A percentile compares a stretch with the other conserved stretches of the same genome.
These are phyloP conservation scores for Dactylonectria estremocensis DNA, from an alignment of 2,329 filamentous ascomycete genomes.

Conservation along the genomic window DNA sequence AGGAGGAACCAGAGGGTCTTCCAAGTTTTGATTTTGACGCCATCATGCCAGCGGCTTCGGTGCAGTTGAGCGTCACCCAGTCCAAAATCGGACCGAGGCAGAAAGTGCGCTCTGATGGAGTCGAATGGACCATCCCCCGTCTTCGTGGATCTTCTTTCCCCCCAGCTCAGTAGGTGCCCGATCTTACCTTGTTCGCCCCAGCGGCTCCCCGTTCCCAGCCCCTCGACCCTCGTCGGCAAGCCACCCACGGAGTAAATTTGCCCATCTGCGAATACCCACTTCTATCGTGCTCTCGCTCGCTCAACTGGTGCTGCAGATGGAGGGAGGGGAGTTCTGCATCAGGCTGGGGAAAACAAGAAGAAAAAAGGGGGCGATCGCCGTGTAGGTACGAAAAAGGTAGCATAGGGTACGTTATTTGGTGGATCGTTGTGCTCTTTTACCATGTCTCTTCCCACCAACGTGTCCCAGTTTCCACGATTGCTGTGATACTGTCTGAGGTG, in stretches of 20 bases:
- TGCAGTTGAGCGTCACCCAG: not conserved
- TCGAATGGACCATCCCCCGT: slow-evolving; percentile 8
- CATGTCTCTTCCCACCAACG: slow-evolving; percentile 17
- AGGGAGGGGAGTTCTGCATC: slow-evolving; percentile 12
- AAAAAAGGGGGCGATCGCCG: not conserved
- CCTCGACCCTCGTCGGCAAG: slow-evolving; percentile 43
- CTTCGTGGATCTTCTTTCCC: slow-evolving; percentile 25
- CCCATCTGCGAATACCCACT: slow-evolving; percentile 33
- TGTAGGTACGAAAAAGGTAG: slow-evolving; percentile 3
- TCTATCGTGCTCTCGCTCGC: slow-evolving; percentile 21
- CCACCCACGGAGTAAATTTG: slow-evolving; percentile 43
- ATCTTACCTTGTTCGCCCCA: slow-evolving; percentile 21
- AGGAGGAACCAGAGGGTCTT: slow-evolving; percentile 4
- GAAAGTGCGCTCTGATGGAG: not conserved
- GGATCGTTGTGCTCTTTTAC: slow-evolving; percentile 18
- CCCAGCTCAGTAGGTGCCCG: slow-evolving; percentile 20
- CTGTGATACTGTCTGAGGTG: slow-evolving; percentile 13
- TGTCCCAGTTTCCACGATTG: slow-evolving; percentile 8
- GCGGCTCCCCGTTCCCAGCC: slow-evolving; percentile 42
- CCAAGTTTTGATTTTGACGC: not conserved
- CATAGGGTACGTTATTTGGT: slow-evolving; percentile 10
- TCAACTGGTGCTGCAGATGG: slow-evolving; percentile 10
- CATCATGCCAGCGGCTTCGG: not conserved
- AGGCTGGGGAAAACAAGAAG: slow-evolving; percentile 14
- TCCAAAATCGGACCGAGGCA: not conserved